These are phyloP conservation scores for Russula sp. DNA, from an alignment of 768 basidiomycete species.

Conservation along the genomic window DNA sequence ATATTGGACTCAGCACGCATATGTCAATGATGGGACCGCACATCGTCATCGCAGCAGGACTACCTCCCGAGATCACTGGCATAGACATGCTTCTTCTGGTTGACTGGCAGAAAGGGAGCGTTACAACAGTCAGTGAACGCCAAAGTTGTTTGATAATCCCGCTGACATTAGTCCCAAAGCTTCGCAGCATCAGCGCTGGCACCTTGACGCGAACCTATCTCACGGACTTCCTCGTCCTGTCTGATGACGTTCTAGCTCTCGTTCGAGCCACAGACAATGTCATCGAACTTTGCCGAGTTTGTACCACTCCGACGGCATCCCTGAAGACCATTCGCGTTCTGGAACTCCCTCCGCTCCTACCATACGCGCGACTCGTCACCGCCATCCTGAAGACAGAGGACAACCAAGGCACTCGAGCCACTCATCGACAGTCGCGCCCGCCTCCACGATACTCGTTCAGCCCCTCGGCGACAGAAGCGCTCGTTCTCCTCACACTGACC, in stretches of 20 bases:
- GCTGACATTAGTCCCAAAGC: neutral
- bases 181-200: neutral
- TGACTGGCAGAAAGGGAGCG: neutral
- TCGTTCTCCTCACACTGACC: neutral
- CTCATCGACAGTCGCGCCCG: neutral
- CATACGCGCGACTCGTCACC: neutral
- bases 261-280: neutral
- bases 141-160: neutral
- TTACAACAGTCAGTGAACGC: neutral
- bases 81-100: neutral
- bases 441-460: neutral
- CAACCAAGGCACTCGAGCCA: neutral
- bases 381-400: neutral
- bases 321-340: neutral
- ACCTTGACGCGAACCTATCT: neutral
- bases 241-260: constrained; percentile 4
- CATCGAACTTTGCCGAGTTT: neutral
- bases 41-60: neutral
- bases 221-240: constrained; percentile 1
- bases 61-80: neutral
- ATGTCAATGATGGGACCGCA: neutral
- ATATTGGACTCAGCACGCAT: neutral
- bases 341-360: neutral
- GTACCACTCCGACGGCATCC: neutral
- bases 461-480: neutral